These are phyloP conservation scores for Leucosporidium yakuticum DNA, from an alignment of 768 basidiomycete genomes.

Conservation along the genomic window DNA sequence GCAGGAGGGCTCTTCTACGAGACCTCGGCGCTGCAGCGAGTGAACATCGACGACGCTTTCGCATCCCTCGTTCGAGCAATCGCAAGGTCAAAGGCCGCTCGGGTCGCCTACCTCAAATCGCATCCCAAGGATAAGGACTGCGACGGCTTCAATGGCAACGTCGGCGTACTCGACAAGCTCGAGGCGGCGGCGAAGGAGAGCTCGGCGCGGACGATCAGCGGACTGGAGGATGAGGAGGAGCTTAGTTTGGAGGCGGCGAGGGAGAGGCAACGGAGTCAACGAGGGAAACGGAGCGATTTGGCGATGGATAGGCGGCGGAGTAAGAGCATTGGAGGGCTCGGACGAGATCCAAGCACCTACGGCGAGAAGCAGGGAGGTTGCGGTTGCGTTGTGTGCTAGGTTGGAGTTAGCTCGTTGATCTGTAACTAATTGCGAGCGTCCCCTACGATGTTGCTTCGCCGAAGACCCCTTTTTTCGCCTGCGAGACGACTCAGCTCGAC, in stretches of 20 bases:
- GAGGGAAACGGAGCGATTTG: constrained; percentile 8
- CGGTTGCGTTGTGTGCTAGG: too few relatives aligned
- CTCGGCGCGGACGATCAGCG: background rate
- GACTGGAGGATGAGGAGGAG: constrained; percentile 10
- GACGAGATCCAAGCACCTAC: constrained; percentile 12
- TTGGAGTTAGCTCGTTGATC: too few relatives aligned
- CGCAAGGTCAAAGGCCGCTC: constrained; percentile 63
- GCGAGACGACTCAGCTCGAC: too few relatives aligned
- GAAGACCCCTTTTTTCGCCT: too few relatives aligned
- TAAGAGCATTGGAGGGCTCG: constrained; percentile 28
- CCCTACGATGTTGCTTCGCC: too few relatives aligned
- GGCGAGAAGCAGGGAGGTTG: too few relatives aligned
- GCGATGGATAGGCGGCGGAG: constrained; percentile 30
- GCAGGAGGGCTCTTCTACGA: constrained; percentile 60
- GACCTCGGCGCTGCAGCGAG: constrained; percentile 90
- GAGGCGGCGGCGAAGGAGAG: background rate
- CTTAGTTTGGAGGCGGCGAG: background rate
- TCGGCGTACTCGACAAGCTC: constrained; percentile 9
- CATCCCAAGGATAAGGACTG: background rate
- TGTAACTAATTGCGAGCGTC: too few relatives aligned
- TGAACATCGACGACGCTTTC: constrained; percentile 96
- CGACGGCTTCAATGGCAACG: constrained; percentile 21
- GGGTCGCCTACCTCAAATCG: background rate
- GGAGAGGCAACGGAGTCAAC: background rate
- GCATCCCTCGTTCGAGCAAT: constrained; percentile 88